Conservation (phyloP, 2,329 filamentous ascomycete species). For the Drechslerella stenobrocha region DNA sequence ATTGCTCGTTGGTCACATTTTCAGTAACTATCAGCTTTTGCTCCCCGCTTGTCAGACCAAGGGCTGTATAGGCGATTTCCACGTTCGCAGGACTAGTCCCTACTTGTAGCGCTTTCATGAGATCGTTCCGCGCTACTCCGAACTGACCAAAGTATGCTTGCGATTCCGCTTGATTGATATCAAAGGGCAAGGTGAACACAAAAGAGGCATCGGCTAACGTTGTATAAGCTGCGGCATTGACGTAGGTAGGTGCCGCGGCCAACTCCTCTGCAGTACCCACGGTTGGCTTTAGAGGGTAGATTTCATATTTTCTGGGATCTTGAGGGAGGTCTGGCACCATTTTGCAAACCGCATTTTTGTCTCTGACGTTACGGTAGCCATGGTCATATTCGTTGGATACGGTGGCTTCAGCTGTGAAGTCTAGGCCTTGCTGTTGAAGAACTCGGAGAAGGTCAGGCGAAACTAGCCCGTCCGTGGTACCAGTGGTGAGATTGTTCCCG, state of each 20-base stretch:
- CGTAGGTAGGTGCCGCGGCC: slow-evolving; percentile 10
- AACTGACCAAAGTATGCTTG: slow-evolving; percentile 11
- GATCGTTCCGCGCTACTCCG: not conserved
- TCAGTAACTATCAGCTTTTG: not conserved
- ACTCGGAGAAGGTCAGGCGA: not conserved
- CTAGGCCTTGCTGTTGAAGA: slow-evolving; percentile 4
- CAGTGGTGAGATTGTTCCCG: not conserved
- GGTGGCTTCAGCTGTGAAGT: slow-evolving; percentile 5
- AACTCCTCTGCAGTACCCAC: slow-evolving; percentile 5
- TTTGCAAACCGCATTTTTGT: slow-evolving; percentile 1
- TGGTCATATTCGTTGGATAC: not conserved
- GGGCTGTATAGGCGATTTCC: not conserved
- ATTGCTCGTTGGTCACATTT: not conserved
- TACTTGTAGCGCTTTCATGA: slow-evolving; percentile 3
- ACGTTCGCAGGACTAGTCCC: not conserved
- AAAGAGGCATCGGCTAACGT: not conserved
- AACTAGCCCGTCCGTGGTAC: not conserved
- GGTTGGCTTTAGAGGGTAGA: not conserved
- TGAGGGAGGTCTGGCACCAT: slow-evolving; percentile 2
- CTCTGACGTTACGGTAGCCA: slow-evolving; percentile 3
- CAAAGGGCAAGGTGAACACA: slow-evolving; percentile 6
- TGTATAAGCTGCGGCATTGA: slow-evolving; percentile 12
- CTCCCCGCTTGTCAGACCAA: not conserved
- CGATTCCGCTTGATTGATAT: not conserved
- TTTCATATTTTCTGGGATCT: not conserved